Evolutionary conservation across 192 early-diverging fungal genomes (phyloP), one percentile per base, ranked within the genome.

Genomic region (Mortierella antarctica): DNA sequence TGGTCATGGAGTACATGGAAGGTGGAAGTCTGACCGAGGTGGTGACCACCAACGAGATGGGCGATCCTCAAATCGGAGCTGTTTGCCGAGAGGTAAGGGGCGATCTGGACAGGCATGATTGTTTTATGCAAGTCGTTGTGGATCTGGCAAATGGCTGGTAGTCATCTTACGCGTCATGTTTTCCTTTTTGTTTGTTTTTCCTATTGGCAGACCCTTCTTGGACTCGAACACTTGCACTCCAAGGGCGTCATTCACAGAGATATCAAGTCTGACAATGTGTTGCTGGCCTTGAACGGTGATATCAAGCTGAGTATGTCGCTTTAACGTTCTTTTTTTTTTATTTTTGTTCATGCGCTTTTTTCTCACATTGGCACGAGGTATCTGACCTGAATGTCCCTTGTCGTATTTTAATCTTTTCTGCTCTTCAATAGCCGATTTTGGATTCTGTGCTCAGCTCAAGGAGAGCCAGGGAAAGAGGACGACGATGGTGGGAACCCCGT

Each of bases 1-100:
- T 96, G 7, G 89, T 95, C 13, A 96, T 95, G 95, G 95, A 96
- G 72, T 96, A 93, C 64, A 96, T 96, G 95, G 94, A 95, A 70
- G 95, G 93, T 42, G 95, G 95, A 2, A 90, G 91, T 49, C 78
- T 96, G 48, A 96, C 94, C n/a, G 95, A 95, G 60, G 89, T 92
- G 12, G 92, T 96, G 0, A 94, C 93, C 1, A 85, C 75, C 42
- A 93, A 92, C 74, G 91, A 84, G 62, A 91, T 96, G 88, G 89
- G 83, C 0, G 95, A 96, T 82, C 86, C 86, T 14, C 94, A 96
- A 68, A 96, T 96, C 82, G 90, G 90, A 2, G 91, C 93, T 9
- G 89, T 96, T 62, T 95, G 93, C 64, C 78, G 82, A 6, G 93
- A 95, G 74, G 83, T 85, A 78, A 57, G 47, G 39, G 65, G 79